Evolutionary conservation across 441 rosid genomes (phyloP), one percentile per base, ranked within the genome.

Genomic region (Pelargonium citronellum): DNA sequence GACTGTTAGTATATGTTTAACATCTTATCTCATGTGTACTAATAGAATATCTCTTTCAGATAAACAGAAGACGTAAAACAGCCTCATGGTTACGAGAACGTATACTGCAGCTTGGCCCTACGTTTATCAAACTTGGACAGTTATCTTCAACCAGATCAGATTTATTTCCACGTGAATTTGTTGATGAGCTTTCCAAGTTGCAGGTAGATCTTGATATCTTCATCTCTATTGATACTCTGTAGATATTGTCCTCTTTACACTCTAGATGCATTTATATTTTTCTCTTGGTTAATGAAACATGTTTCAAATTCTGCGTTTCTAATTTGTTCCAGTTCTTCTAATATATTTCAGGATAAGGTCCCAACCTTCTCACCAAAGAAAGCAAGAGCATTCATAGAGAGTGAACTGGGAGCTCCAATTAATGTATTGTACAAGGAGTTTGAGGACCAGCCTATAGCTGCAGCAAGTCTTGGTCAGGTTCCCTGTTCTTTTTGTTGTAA

Each of bases 381-480:
- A 71, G 78, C 74, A 16, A 71, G 71, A 75, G 69, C 55, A 11
- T 75, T 75, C 70, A 75, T 75, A 5, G 17, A 71, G 71, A 67
- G 46, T 0, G 78, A 75, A 62, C 71, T 75, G 17, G 78, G 74
- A 46, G 74, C 74, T 75, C 74, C 78, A 11, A 73, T 75, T 3
- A 22, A 71, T 49, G 37, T 67, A 19, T 20, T 75, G 65, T 75
- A 67, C 34, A 75, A 75, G 74, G 78, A 75, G 67, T 75, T 75
- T 49, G 78, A 75, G 71, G 78, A 75, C 30, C 70, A 64, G 60
- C 78, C 78, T 1, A 75, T 75, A 47, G 78, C 78, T 30, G 78
- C 78, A 19, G 78, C 77, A 39, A 74, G 73, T 69, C 77, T 74
- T 65, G 77, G 77, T 69, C 77, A 74, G 73, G 77, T 74, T 69